Evolutionary conservation across 2,329 filamentous ascomycete species (phyloP), one percentile per base, ranked within the genome.

Genomic region (Pyrenochaeta sp.): DNA sequence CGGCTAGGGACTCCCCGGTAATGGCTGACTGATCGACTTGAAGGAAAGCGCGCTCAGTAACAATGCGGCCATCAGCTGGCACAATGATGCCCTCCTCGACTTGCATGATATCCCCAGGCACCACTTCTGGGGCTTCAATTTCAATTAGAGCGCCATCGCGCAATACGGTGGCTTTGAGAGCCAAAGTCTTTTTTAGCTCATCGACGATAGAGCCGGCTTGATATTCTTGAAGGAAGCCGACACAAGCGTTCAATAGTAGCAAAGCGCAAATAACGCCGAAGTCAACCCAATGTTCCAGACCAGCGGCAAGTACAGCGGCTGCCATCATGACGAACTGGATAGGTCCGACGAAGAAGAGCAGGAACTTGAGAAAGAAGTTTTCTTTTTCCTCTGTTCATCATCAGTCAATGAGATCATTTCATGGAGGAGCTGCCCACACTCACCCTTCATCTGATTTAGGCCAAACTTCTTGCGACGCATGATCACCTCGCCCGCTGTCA

Each of bases 321-420:
- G 84, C 58, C 85, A 93, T 89, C 90, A 96, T 96, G 69, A 96
- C 90, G 74, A 93, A 93, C 72, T 95, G 90, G 58, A 96, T 93
- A 17, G 91, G 91, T 57, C 91, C 91, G 42, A 94, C 78, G 72
- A 95, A 95, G 77, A 89, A 94, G 61, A 81, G 80, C 15, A 84
- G 64, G 74, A 96, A 95, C 79, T 95, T 94, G 65, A 94, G 80
- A 49, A 92, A 74, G 45, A 91, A 65, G 66, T 92, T 95, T 74
- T 91, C 87, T 76, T 90, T 91, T 77, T 93, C 88, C 75, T 95
- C 89, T 68, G 42, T 23, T 23, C 6, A 15, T 2, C 3, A 47
- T 65, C 29, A 67, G 55, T 27, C 41, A n/a, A n/a, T n/a, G n/a
- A n/a, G n/a, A 31, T 23, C 10, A 18, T 7, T 15, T 3, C 13